These are phyloP conservation scores for Globisporangium cystogenes DNA, from an alignment of 352 stramenopile genomes.

Conservation along the genomic window DNA sequence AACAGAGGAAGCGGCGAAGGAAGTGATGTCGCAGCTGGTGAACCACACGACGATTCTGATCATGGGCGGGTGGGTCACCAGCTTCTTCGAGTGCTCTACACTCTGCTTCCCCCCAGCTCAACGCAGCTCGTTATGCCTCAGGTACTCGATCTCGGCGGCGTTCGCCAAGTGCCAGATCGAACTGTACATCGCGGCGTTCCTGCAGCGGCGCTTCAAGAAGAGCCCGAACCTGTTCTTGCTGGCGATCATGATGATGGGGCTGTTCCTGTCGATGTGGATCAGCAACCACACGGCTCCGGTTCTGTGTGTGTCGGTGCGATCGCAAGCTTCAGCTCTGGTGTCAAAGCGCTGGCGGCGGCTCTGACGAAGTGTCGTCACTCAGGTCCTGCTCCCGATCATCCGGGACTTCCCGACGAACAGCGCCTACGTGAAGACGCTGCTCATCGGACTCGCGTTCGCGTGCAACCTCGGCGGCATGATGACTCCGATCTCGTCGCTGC, in stretches of 20 bases:
- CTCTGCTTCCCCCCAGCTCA: neutral
- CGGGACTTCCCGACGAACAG: constrained; percentile 82
- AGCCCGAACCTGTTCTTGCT: constrained; percentile 87
- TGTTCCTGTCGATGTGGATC: constrained; percentile 93
- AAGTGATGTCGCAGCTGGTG: constrained; percentile 87
- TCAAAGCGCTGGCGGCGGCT: too few relatives aligned
- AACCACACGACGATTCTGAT: constrained; percentile 93
- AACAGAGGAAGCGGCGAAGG: constrained; percentile 73
- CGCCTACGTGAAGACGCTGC: constrained; percentile 86
- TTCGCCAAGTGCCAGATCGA: constrained; percentile 92
- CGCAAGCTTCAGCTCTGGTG: neutral
- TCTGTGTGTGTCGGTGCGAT: constrained; percentile 84
- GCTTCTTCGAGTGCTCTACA: neutral
- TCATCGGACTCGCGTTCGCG: constrained; percentile 90
- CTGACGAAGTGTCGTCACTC: too few relatives aligned
- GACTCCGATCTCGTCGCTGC: constrained; percentile 90
- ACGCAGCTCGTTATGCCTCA: constrained; percentile 10
- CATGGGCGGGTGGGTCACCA: constrained; percentile 68
- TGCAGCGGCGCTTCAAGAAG: constrained; percentile 89
- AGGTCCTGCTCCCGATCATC: constrained; percentile 85
- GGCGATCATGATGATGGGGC: constrained; percentile 91
- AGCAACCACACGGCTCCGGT: constrained; percentile 92
- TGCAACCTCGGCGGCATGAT: constrained; percentile 94
- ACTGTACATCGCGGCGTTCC: constrained; percentile 84
- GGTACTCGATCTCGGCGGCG: constrained; percentile 84